Evolutionary conservation across 306 rosid genomes (phyloP).

Genomic region (Senna siamea): DNA sequence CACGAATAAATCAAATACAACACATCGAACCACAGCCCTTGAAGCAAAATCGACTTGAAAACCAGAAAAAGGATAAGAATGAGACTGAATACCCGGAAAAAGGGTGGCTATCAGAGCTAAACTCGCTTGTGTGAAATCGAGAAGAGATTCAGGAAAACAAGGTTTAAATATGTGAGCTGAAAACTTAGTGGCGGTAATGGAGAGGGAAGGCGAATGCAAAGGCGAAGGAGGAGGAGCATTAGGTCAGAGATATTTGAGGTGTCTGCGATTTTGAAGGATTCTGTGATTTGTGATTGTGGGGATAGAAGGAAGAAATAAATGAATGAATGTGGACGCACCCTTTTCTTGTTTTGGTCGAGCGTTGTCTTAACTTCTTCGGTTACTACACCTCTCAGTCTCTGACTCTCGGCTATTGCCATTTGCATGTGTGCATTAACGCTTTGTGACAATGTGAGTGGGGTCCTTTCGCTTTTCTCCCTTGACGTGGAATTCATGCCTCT

Average conservation of each 20-base stretch:
- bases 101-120: not conserved
- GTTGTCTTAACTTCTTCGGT: too few relatives aligned
- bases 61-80: not conserved
- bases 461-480: too few relatives aligned
- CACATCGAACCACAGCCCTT: not conserved
- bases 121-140: not conserved
- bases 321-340: constrained; percentile 37
- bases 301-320: too few relatives aligned
- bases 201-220: constrained; percentile 3
- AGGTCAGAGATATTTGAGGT: not conserved
- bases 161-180: not conserved
- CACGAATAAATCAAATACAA: not conserved
- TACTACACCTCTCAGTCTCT: too few relatives aligned
- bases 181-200: not conserved
- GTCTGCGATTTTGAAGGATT: not conserved
- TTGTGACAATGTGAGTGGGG: too few relatives aligned
- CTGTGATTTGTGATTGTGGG: not conserved
- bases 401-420: too few relatives aligned
- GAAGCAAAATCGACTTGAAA: not conserved
- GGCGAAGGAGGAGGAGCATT: constrained; percentile 4
- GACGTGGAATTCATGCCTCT: too few relatives aligned
- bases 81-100: not conserved
- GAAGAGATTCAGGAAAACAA: not conserved
- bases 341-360: not conserved
- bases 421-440: too few relatives aligned